Evolutionary conservation across 441 rosid species (phyloP), one percentile per base, ranked within the genome.

Genomic region (Populus tomentosa): DNA sequence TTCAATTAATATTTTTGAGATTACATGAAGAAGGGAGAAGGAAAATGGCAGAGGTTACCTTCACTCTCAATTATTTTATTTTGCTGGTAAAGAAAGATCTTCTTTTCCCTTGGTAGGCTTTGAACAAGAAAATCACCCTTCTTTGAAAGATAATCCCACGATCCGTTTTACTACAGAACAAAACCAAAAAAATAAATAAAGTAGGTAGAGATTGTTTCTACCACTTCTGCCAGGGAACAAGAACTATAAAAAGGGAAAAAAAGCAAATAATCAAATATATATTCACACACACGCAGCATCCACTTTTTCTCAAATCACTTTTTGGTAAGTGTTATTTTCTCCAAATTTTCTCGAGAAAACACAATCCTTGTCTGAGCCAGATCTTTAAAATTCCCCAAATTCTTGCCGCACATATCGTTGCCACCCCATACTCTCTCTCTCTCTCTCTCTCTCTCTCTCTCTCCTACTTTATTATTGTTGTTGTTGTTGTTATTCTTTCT

Each of bases 381-480:
- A 83, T 84, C 90, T 83, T 69, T 26, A 46, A 65, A 76, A 72
- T 77, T 68, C 80, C 78, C 84, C 67, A 7, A 79, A 77, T 80
- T 80, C 68, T 69, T 78, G 79, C 83, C 80, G 75, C 72, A 28
- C 75, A 38, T 76, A 75, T 75, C 70, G 84, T 74, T 33, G 26
- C 72, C 75, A 66, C 77, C 78, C 56, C 77, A 83, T 84, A 80
- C 75, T 69, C 50, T 24, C 70, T 16, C 79, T 26, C 28, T n/a
- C 24, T 24, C 24, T 24, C 24, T 24, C 24, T 24, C 24, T 28
- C 30, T 28, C 30, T 0, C 32, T 30, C 32, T 0, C 32, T 4
- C 32, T 36, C 67, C 24, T 28, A 33, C 36, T 30, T 6, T 24
- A 24, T 24, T 24, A 24, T 24, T 46, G 32, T 30, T 30, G 32